Evolutionary conservation across 768 basidiomycete species (phyloP), one percentile per base, ranked within the genome.

Genomic region (Leccinum disarticulatum): DNA sequence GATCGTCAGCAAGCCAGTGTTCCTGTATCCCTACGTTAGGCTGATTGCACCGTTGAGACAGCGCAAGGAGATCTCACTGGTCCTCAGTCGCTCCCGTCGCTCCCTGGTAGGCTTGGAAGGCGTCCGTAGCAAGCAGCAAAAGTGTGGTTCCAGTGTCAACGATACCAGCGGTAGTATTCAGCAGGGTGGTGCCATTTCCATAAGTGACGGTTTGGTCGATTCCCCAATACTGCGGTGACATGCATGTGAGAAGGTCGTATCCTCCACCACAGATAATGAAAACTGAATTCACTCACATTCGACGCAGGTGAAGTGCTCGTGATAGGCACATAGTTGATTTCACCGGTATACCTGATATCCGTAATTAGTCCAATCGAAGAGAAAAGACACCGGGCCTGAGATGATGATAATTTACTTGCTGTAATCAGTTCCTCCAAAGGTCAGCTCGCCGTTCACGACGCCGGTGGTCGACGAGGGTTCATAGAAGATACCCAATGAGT

Each of bases 1-100:
- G 66, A 87, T 70, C 7, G 77, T 80, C 50, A 88, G 77, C 8
- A 87, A 76, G n/a, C 85, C 85, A 6, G 86, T 87, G 30, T 73
- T 72, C 51, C 80, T 83, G 57, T 53, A 52, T 17, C 13, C 13
- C 19, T 14, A 36, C 15, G 13, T 15, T 59, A 17, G 28, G 22
- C 11, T 41, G 30, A 14, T 14, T 17, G 2, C 6, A n/a, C 6
- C 17, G 14, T 11, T 4, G 28, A 38, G 6, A 51, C 22, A 30
- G 19, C 52, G 25, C 0, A 25, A 25, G 25, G 49, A 41, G 22
- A 14, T 67, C 77, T 62, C 52, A 83, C 80, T 71, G 61, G 71
- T 88, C 87, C 57, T 79, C 27, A 17, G 69, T 78, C 4, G 79
- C 86, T 17, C 83, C 83, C 1, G 83, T 85, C n/a, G 80, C 81